These are phyloP conservation scores for Plectosphaerella cucumerina DNA, from an alignment of 2,329 filamentous ascomycete species.

Conservation along the genomic window DNA sequence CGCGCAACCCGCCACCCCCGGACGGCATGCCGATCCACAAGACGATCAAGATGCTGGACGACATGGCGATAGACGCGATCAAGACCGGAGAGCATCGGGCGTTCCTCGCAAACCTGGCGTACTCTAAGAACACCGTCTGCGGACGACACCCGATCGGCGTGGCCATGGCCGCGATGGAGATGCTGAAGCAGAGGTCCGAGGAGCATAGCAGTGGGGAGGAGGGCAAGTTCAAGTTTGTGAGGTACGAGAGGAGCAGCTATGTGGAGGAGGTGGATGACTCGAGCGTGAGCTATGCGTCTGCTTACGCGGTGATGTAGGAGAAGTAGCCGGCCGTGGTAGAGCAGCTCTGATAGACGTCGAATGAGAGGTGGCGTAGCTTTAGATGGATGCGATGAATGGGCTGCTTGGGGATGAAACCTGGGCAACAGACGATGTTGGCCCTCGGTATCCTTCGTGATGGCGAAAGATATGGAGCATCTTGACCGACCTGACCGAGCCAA, in stretches of 20 bases:
- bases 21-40: slow-evolving; percentile 65
- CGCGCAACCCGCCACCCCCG: slow-evolving; percentile 19
- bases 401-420: too few species aligned
- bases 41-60: slow-evolving; percentile 76
- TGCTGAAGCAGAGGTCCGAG: slow-evolving; percentile 35
- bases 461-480: too few species aligned
- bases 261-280: slow-evolving; percentile 65
- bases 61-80: slow-evolving; percentile 79
- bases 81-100: slow-evolving; percentile 66
- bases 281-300: slow-evolving; percentile 94
- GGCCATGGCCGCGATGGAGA: slow-evolving; percentile 81
- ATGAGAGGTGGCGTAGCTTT: too few species aligned
- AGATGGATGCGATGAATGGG: too few species aligned
- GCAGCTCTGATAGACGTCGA: too few species aligned
- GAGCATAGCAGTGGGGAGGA: slow-evolving; percentile 17
- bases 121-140: slow-evolving; percentile 88
- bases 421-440: too few species aligned
- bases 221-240: slow-evolving; percentile 69
- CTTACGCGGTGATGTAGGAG: slow-evolving; percentile 68
- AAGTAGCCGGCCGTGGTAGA: too few species aligned
- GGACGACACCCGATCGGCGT: slow-evolving; percentile 93
- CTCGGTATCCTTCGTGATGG: too few species aligned
- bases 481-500: not conserved
- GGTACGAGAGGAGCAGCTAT: slow-evolving; percentile 83
- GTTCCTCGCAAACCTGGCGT: slow-evolving; percentile 65